A percentile compares a stretch with the other conserved stretches of the same genome.
phyloP scores from a whole-genome alignment of 2,329 filamentous ascomycete genomes.

The Epichloe sylvatica region DNA sequence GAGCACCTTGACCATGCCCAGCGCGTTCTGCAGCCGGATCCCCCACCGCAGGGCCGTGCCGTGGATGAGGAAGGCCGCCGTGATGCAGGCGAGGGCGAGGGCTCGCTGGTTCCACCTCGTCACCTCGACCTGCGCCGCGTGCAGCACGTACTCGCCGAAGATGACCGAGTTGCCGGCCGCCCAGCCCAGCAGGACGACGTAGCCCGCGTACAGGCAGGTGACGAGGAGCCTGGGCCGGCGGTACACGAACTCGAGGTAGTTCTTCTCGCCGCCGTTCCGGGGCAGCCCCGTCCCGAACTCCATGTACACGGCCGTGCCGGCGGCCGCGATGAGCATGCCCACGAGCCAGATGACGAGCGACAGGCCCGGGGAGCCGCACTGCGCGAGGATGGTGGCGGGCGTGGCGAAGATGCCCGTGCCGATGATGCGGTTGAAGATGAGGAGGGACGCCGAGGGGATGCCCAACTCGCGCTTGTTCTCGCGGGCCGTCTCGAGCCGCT shows the following conservation, averaged over 20 bases:
- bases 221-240: constrained; percentile 45
- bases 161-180: constrained; percentile 54
- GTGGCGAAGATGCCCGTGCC: constrained; percentile 56
- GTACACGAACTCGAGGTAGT: constrained; percentile 53
- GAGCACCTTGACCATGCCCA: constrained; percentile 52
- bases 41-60: constrained; percentile 51
- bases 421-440: constrained; percentile 53
- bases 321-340: constrained; percentile 46
- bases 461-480: constrained; percentile 42
- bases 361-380: constrained; percentile 48
- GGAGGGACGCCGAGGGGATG: constrained; percentile 38
- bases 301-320: constrained; percentile 50
- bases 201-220: constrained; percentile 46
- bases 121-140: constrained; percentile 48
- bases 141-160: constrained; percentile 56
- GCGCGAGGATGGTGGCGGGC: constrained; percentile 40
- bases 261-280: constrained; percentile 51
- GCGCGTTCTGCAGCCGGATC: constrained; percentile 50
- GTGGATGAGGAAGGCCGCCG: constrained; percentile 50
- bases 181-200: constrained; percentile 51
- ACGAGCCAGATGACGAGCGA: constrained; percentile 49
- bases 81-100: constrained; percentile 53
- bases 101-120: constrained; percentile 53
- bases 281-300: constrained; percentile 54
- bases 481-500: constrained; percentile 22